phyloP scores from a whole-genome alignment of 345 rosid species.

The Toxicodendron radicans region DNA sequence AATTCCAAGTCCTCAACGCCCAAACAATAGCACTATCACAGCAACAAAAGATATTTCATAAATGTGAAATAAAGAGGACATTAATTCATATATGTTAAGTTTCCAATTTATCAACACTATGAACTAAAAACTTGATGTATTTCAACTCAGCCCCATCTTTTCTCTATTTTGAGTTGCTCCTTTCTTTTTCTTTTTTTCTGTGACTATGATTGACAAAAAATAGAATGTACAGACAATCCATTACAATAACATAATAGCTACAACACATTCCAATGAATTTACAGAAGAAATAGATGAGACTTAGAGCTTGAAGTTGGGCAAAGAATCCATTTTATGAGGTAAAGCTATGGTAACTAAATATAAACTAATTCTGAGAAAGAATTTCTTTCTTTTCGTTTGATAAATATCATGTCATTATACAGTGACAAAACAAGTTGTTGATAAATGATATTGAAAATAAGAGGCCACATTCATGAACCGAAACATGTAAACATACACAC shows the following conservation, averaged over 20 bases:
- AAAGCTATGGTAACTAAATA: background rate
- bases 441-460: background rate
- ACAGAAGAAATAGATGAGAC: background rate
- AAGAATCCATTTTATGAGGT: background rate
- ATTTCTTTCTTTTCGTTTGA: background rate
- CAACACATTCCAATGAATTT: background rate
- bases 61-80: constrained; percentile 1
- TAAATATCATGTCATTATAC: background rate
- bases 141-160: background rate
- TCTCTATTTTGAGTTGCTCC: background rate
- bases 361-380: background rate
- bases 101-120: background rate
- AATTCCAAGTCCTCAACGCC: constrained; percentile 83
- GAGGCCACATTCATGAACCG: background rate
- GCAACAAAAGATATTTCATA: constrained; percentile 11
- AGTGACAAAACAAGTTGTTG: background rate
- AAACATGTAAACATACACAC: background rate
- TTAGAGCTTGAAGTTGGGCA: background rate
- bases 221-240: background rate
- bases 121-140: background rate
- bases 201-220: background rate
- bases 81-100: too few relatives aligned
- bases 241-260: background rate
- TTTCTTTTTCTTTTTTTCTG: background rate
- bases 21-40: constrained; percentile 71